Evolutionary conservation across 306 rosid species (phyloP).

Genomic region (Styphnolobium japonicum): DNA sequence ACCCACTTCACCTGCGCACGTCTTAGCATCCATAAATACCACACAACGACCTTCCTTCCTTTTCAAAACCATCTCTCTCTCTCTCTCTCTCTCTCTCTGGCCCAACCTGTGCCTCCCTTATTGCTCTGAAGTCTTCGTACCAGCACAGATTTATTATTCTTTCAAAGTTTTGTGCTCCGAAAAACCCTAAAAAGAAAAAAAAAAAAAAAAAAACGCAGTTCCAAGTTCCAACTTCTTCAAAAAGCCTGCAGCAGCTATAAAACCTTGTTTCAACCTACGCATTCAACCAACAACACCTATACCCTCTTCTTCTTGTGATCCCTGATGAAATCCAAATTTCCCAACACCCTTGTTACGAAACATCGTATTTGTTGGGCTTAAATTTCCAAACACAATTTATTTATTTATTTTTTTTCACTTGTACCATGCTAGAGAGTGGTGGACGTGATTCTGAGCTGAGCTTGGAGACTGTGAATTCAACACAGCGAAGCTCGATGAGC

Average conservation of each 20-base stretch:
- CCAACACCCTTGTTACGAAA: too few species aligned
- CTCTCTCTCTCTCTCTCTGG: conserved; percentile 6
- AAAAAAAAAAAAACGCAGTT: background rate
- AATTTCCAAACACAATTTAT: background rate
- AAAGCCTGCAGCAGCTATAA: conserved; percentile 9
- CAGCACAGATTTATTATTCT: conserved; percentile 12
- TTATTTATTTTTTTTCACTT: background rate
- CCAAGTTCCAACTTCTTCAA: background rate
- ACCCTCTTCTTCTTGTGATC: too few species aligned
- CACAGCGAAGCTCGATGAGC: conserved; percentile 72
- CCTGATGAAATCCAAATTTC: too few species aligned
- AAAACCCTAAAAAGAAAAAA: too few species aligned
- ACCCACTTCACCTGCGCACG: conserved; percentile 1
- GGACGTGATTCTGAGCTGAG: conserved; percentile 58
- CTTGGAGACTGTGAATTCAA: conserved; percentile 53
- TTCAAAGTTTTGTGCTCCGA: conserved; percentile 10
- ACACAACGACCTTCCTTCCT: conserved; percentile 49
- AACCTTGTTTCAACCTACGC: conserved; percentile 17
- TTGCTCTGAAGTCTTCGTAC: conserved; percentile 21
- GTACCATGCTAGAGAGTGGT: conserved; percentile 62
- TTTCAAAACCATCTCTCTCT: background rate
- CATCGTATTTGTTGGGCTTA: too few species aligned
- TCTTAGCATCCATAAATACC: conserved; percentile 63
- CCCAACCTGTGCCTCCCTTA: conserved; percentile 9
- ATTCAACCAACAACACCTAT: too few species aligned